Evolutionary conservation across 1,139 yeast species (phyloP), one percentile per base, ranked within the genome.

Genomic region (Pichia sp.): DNA sequence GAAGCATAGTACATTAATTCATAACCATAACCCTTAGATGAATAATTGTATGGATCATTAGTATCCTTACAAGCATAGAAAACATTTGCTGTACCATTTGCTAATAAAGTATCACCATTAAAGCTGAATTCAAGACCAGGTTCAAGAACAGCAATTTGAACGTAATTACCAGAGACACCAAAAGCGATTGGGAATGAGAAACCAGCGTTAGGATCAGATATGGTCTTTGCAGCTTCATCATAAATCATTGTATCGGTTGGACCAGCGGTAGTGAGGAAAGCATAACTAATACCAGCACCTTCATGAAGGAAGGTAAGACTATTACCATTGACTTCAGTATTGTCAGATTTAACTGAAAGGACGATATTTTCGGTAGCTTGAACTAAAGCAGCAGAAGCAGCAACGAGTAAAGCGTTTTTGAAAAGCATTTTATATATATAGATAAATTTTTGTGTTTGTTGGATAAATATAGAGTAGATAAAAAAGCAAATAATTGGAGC

Each of bases 271-370:
- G 45, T 65, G 22, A 73, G 54, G 57, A 71, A 68, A 40, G 70
- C 56, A 59, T 71, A 75, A 63, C 72, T 67, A 55, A 74, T 61
- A 48, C 73, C 82, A 39, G 82, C 82, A 58, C 82, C 82, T 61
- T 73, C 78, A 57, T 75, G 81, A 39, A 54, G 54, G 37, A 73
- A 51, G 37, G 67, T 70, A 28, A 49, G 35, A 9, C 37, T 10
- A 27, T 58, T 45, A 26, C 66, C 66, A 51, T 60, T 43, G 41
- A 63, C 36, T 8, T 45, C 51, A 6, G 55, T 11, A 39, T 46
- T 33, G 39, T 42, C 55, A 20, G 72, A 63, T 39, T 53, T 37
- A 40, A 55, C 61, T 40, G 37, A 47, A 28, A 63, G 54, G 20
- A 42, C 26, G n/a, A 49, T 47, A 11, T 39, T 35, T 12, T 47